Evolutionary conservation across 2,329 filamentous ascomycete species (phyloP).

Genomic region (Pseudopyrenochaeta lycopersici): DNA sequence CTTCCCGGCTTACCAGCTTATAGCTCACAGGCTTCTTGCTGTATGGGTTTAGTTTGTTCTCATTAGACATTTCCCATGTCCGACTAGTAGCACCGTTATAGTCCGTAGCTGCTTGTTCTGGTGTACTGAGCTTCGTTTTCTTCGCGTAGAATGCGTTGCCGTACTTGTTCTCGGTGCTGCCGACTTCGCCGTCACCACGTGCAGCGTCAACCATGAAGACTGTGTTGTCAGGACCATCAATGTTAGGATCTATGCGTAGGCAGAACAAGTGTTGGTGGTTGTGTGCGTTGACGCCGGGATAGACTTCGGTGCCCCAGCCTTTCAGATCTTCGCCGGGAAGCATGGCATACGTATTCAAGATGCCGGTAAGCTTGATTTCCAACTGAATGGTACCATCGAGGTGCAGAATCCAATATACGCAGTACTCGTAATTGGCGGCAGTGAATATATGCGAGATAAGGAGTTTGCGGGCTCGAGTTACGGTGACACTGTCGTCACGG

Average conservation of each 20-base stretch:
- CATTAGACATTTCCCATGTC: slow-evolving; percentile 92
- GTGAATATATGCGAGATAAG: slow-evolving; percentile 93
- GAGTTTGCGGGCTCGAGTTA: slow-evolving; percentile 85
- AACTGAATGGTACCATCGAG: slow-evolving; percentile 92
- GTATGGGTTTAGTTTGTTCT: slow-evolving; percentile 82
- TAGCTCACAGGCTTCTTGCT: slow-evolving; percentile 86
- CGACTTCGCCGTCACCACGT: slow-evolving; percentile 75
- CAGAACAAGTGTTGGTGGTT: slow-evolving; percentile 98
- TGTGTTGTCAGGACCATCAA: slow-evolving; percentile 86
- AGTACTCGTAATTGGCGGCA: slow-evolving; percentile 95
- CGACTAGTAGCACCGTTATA: slow-evolving; percentile 82
- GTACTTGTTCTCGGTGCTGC: slow-evolving; percentile 83
- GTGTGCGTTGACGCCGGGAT: slow-evolving; percentile 90
- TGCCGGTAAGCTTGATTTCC: slow-evolving; percentile 88
- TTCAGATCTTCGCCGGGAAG: slow-evolving; percentile 80
- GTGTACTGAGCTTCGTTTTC: slow-evolving; percentile 80
- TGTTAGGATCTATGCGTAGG: slow-evolving; percentile 83
- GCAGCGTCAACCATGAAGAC: slow-evolving; percentile 84
- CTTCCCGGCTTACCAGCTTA: slow-evolving; percentile 88
- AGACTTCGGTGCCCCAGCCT: slow-evolving; percentile 92
- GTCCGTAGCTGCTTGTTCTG: slow-evolving; percentile 74
- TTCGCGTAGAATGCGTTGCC: slow-evolving; percentile 91
- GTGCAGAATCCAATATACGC: slow-evolving; percentile 87
- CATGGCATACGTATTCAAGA: slow-evolving; percentile 90
- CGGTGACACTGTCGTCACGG: slow-evolving; percentile 85